Conservation (phyloP, 1,284 basidiomycete genomes). For the Bjerkandera adusta region DNA sequence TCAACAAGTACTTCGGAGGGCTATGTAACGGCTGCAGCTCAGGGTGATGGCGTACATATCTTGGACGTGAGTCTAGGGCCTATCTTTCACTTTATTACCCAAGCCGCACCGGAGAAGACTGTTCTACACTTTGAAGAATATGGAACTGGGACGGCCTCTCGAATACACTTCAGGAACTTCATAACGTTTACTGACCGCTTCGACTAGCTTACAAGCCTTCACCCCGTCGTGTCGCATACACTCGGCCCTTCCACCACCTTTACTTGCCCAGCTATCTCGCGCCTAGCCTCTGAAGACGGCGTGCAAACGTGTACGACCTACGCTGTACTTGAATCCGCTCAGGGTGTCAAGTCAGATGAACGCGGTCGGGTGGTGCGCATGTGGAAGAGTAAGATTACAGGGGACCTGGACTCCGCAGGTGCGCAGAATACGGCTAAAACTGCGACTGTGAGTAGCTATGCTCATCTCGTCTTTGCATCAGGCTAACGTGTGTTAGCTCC, state of each 20-base stretch:
- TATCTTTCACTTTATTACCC: too few relatives aligned
- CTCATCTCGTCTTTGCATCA: conserved; percentile 1
- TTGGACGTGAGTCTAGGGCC: conserved; percentile 55
- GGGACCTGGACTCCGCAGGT: conserved; percentile 24
- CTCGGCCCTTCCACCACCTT: conserved; percentile 63
- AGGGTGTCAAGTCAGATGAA: conserved; percentile 41
- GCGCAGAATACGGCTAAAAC: conserved; percentile 39
- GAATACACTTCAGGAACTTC: too few relatives aligned
- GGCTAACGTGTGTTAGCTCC: conserved; percentile 32
- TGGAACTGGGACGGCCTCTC: too few relatives aligned
- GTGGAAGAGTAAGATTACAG: conserved; percentile 57
- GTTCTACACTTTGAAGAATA: too few relatives aligned
- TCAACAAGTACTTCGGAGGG: conserved; percentile 40
- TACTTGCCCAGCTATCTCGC: conserved; percentile 53
- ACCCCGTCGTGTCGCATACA: conserved; percentile 64
- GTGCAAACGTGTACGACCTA: conserved; percentile 51
- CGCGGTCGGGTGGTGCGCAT: conserved; percentile 53
- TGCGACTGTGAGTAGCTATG: conserved; percentile 40
- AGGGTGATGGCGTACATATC: conserved; percentile 70
- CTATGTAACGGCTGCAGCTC: conserved; percentile 61
- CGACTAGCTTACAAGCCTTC: conserved; percentile 58
- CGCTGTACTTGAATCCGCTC: conserved; percentile 45
- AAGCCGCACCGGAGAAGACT: too few relatives aligned
- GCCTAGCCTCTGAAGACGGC: conserved; percentile 34
- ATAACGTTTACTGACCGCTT: conserved; percentile 1